Conservation (phyloP, 2,329 filamentous ascomycete genomes). For the Ophiostoma australiae region DNA sequence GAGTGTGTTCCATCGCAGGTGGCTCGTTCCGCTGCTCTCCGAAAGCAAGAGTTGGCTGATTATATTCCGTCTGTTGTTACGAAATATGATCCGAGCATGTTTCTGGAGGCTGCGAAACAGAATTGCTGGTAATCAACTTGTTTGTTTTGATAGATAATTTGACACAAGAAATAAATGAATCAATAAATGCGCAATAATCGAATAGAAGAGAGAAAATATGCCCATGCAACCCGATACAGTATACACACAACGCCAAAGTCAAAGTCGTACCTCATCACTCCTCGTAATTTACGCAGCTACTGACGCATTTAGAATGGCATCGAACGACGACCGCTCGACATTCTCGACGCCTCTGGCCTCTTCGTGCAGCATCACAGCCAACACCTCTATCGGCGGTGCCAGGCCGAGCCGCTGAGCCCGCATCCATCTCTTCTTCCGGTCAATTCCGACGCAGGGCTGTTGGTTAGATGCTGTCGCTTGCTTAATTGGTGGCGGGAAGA, state of each 20-base stretch:
- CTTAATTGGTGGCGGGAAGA: slow-evolving; percentile 29
- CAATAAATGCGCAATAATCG: not conserved
- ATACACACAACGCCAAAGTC: not conserved
- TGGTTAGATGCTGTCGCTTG: slow-evolving; percentile 6
- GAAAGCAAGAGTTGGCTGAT: not conserved
- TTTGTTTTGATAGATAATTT: not conserved
- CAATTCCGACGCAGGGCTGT: slow-evolving; percentile 83
- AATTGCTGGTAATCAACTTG: too few relatives aligned
- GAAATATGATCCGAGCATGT: too few relatives aligned
- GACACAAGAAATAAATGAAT: not conserved
- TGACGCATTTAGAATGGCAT: slow-evolving; percentile 56
- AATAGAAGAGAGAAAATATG: not conserved
- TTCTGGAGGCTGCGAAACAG: too few relatives aligned
- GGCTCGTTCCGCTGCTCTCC: not conserved
- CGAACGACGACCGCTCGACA: slow-evolving; percentile 67
- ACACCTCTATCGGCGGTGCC: slow-evolving; percentile 82
- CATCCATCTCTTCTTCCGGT: slow-evolving; percentile 78
- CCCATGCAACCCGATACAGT: not conserved
- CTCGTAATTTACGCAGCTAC: slow-evolving; percentile 24
- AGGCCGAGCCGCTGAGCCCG: slow-evolving; percentile 77
- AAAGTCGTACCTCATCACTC: not conserved
- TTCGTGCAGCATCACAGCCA: slow-evolving; percentile 75
- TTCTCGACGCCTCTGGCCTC: slow-evolving; percentile 51
- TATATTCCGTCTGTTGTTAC: too few relatives aligned
- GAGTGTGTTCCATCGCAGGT: too few relatives aligned